Evolutionary conservation across 108 stramenopile genomes (phyloP).

Genomic region (Craspedostauros australis): DNA sequence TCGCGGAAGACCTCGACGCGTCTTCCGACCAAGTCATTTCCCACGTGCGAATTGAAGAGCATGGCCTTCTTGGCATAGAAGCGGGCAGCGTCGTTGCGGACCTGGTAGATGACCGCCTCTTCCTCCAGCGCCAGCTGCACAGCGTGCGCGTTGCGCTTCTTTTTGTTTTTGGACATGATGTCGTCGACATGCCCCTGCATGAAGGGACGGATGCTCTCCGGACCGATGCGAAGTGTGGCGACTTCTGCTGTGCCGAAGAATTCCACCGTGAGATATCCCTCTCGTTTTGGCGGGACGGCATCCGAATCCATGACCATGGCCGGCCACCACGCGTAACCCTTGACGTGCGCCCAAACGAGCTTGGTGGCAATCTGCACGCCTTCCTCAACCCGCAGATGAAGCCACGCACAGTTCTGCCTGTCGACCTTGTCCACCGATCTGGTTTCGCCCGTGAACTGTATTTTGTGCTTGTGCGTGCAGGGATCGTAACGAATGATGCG

Average conservation of each 20-base stretch:
- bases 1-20: slow-evolving; percentile 39
- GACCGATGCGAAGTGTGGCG: slow-evolving; percentile 34
- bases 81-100: slow-evolving; percentile 41
- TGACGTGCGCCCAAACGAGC: slow-evolving; percentile 64
- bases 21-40: slow-evolving; percentile 28
- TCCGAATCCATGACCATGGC: slow-evolving; percentile 55
- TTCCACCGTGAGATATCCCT: slow-evolving; percentile 45
- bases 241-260: slow-evolving; percentile 58
- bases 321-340: slow-evolving; percentile 79
- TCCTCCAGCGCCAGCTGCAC: slow-evolving; percentile 35
- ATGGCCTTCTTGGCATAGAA: slow-evolving; percentile 44
- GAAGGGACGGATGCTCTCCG: slow-evolving; percentile 49
- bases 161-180: slow-evolving; percentile 57
- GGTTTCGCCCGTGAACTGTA: slow-evolving; percentile 17
- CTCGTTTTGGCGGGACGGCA: slow-evolving; percentile 20
- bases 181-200: slow-evolving; percentile 36
- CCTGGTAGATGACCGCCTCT: slow-evolving; percentile 23
- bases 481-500: slow-evolving; percentile 59
- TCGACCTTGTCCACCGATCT: slow-evolving; percentile 26
- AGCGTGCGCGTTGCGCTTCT: slow-evolving; percentile 52
- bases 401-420: slow-evolving; percentile 28
- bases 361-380: slow-evolving; percentile 40
- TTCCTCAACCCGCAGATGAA: slow-evolving; percentile 39
- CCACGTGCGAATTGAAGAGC: slow-evolving; percentile 17
- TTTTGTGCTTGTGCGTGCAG: slow-evolving; percentile 59